phyloP scores from a whole-genome alignment of 2,329 filamentous ascomycete species.

The Sporothrix pseudoabietina region DNA sequence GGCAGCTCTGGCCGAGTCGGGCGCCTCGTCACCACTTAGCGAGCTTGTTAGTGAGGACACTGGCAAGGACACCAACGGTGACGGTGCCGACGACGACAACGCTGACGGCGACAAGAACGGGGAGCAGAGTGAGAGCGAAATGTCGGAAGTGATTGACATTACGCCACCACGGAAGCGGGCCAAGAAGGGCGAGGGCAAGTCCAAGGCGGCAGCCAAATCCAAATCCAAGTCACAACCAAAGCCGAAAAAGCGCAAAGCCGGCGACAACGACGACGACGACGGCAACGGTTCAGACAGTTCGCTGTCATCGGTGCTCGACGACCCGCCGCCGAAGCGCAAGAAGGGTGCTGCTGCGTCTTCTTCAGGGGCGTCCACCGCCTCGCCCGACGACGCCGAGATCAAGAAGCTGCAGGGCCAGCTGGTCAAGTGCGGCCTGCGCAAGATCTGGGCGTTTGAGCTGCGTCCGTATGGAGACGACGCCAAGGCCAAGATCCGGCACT shows the following conservation, averaged over 20 bases:
- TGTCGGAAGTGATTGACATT: slow-evolving; percentile 27
- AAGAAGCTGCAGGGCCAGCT: slow-evolving; percentile 87
- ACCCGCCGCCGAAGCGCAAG: slow-evolving; percentile 48
- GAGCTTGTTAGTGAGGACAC: slow-evolving; percentile 19
- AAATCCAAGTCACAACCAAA: neutral
- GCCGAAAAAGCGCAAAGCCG: neutral
- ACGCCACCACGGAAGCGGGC: slow-evolving; percentile 36
- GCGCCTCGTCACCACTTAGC: slow-evolving; percentile 27
- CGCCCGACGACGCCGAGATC: slow-evolving; percentile 74
- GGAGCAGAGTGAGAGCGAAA: slow-evolving; percentile 29
- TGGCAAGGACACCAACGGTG: neutral
- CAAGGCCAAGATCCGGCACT: slow-evolving; percentile 78
- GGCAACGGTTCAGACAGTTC: slow-evolving; percentile 52
- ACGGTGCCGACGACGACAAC: neutral
- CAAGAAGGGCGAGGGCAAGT: slow-evolving; percentile 33
- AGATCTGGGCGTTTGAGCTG: slow-evolving; percentile 86
- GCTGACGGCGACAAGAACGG: slow-evolving; percentile 21
- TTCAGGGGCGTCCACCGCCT: slow-evolving; percentile 27
- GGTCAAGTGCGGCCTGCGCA: slow-evolving; percentile 86
- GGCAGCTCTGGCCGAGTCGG: slow-evolving; percentile 27
- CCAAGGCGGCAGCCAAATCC: neutral
- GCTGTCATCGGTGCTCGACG: slow-evolving; percentile 77
- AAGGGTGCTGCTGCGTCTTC: slow-evolving; percentile 46
- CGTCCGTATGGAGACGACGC: slow-evolving; percentile 70
- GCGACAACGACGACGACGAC: slow-evolving; percentile 2